Base-by-base conservation (phyloP, 1,284 basidiomycete species). In the Spongispora temasekensis region DNA sequence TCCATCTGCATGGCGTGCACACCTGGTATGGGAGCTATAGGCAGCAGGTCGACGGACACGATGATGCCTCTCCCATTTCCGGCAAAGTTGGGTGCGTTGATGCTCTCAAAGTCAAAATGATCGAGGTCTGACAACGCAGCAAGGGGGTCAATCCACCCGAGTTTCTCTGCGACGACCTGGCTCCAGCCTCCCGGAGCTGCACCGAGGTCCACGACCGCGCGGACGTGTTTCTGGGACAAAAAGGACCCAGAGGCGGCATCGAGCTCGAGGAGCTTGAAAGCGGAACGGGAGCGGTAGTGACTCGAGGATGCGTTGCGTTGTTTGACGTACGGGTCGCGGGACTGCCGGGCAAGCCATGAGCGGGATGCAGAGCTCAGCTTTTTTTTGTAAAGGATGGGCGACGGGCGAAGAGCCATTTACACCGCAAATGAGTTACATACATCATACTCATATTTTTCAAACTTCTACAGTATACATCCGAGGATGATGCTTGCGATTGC, bases 131-230 rank as follows among this genome's bases (percentile, higher is more conserved):
- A n/a, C 1, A 40, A 9, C 13, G 55, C 17, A n/a, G 27, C 32
- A 34, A 15, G 15, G 15, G 56, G 2, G 25, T 64, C 32, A 35
- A 62, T 60, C 78, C 81, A 82, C 2, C 83, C 83, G 25, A 89
- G 72, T 64, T 83, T 82, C 27, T 79, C 79, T 0, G 89, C 87
- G 12, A 87, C 87, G 23, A 94, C 91, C 69, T 95, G 93, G 60
- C 88, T 89, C 94, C 94, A 95, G 1, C 93, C 93, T 6, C 93
- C 94, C 0, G 94, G 94, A 1, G 93, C 92, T 1, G 90, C 91
- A 34, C 94, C 94, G 28, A 96, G 82, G 73, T 95, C 94, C 2
- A 95, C 85, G 0, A 95, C 86, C 23, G 83, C 79, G 5, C 72
- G 76, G 2, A 89, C 82, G 61, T 86, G 80, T 10, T 73, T 75